Percentiles rank a stretch among this genome's conserved stretches.
Conservation (phyloP, 75 land plant species). For the Selaginella tamariscina region DNA sequence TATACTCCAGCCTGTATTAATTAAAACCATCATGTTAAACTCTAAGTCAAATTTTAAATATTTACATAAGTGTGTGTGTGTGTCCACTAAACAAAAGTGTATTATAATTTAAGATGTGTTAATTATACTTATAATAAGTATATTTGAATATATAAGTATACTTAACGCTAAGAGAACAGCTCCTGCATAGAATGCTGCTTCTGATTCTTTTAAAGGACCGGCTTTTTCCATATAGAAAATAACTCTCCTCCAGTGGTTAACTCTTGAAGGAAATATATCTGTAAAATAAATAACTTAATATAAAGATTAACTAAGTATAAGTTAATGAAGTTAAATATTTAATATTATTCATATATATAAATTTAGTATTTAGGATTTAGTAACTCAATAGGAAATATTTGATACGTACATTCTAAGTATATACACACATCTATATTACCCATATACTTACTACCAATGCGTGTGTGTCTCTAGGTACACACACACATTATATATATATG, state of each 20-base stretch:
- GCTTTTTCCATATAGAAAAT: slow-evolving; percentile 25
- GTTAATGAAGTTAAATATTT: neutral
- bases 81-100: too few species aligned
- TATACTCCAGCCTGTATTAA: slow-evolving; percentile 17
- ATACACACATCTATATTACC: too few species aligned
- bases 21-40: neutral
- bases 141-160: neutral
- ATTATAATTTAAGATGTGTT: too few species aligned
- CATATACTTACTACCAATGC: too few species aligned
- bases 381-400: neutral
- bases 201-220: slow-evolving; percentile 24
- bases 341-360: neutral
- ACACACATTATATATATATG: too few species aligned
- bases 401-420: too few species aligned
- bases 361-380: neutral
- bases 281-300: neutral
- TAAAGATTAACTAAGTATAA: neutral
- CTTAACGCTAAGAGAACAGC: slow-evolving; percentile 24
- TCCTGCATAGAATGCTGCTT: slow-evolving; percentile 29
- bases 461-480: too few species aligned
- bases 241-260: slow-evolving; percentile 25
- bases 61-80: neutral
- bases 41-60: neutral
- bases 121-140: neutral
- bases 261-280: slow-evolving; percentile 26